Evolutionary conservation across 2,329 filamentous ascomycete genomes (phyloP), one percentile per base, ranked within the genome.

Genomic region (Sporothrix sp.): DNA sequence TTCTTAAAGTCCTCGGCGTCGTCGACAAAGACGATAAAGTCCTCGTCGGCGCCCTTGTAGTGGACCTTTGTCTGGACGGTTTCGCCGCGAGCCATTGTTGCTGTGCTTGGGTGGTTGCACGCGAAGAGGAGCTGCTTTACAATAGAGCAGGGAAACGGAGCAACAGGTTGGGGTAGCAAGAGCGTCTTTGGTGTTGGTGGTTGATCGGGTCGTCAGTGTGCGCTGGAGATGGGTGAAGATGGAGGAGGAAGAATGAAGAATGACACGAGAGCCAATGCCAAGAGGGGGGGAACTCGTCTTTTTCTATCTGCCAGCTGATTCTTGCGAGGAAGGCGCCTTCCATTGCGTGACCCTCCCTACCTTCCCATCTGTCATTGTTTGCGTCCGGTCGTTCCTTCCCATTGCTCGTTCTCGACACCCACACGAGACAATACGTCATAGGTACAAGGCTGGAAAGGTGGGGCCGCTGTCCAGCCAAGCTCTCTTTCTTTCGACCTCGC

Each of bases 51-150:
- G 70, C 87, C 88, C 78, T 89, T 86, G 82, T 80, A 89, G 79
- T 91, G 84, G 70, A 95, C 78, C 74, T 93, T 94, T 71, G 74
- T 75, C 67, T 83, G 78, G 54, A 68, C 65, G 58, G 77, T 75
- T 71, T 87, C 84, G 71, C 83, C 85, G 66, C 83, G 83, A 67
- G 80, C 69, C 84, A 87, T 88, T n/a, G 55, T 61, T 76, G 67
- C 55, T 42, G 25, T 32, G 37, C 23, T 8, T 46, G 35, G 14
- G 3, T 16, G 18, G 36, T 32, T 35, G 20, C 5, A 16, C n/a
- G 11, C 1, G 7, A 21, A 33, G 10, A 25, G 13, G n/a, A n/a
- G n/a, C n/a, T n/a, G n/a, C n/a, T n/a, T n/a, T n/a, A n/a, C n/a
- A n/a, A n/a, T n/a, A n/a, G n/a, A n/a, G n/a, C n/a, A n/a, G n/a